Evolutionary conservation across 768 basidiomycete genomes (phyloP).

Genomic region (Coprinopsis marcescibilis): DNA sequence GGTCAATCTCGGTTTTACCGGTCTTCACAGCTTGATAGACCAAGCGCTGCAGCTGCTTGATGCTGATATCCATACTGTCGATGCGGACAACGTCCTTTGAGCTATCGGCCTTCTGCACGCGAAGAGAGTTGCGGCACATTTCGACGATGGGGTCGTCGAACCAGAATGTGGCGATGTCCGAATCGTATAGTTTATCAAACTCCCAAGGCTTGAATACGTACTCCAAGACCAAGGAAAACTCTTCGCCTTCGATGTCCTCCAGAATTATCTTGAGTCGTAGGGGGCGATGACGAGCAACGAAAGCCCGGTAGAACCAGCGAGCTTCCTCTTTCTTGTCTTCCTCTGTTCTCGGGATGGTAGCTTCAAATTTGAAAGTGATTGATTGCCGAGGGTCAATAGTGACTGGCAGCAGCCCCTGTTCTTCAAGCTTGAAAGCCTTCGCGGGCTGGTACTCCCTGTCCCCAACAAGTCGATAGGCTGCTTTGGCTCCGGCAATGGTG

Average conservation of each 20-base stretch:
- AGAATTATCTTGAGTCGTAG: constrained; percentile 31
- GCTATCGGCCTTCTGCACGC: constrained; percentile 17
- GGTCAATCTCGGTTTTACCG: constrained; percentile 31
- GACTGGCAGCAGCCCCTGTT: constrained; percentile 20
- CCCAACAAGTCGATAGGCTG: constrained; percentile 31
- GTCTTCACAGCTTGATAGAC: constrained; percentile 33
- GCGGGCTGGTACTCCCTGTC: constrained; percentile 27
- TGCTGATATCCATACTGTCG: constrained; percentile 18
- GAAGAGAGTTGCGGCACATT: constrained; percentile 21
- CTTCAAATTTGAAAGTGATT: constrained; percentile 2
- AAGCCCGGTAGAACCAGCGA: constrained; percentile 29
- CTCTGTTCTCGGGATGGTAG: constrained; percentile 26
- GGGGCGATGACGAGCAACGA: constrained; percentile 28
- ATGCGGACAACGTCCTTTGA: constrained; percentile 19
- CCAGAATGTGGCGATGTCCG: constrained; percentile 29
- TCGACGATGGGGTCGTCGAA: constrained; percentile 28
- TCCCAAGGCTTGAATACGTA: constrained; percentile 28
- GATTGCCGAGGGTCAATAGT: constrained; percentile 33
- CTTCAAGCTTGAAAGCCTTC: constrained; percentile 21
- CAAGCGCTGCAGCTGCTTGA: constrained; percentile 24
- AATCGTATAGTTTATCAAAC: constrained; percentile 20
- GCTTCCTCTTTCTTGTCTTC: constrained; percentile 26
- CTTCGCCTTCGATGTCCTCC: constrained; percentile 33
- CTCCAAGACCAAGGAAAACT: constrained; percentile 33
- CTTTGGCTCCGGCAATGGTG: constrained; percentile 28